These are phyloP conservation scores for Penicillium cataractarum DNA, from an alignment of 495 filamentous ascomycete genomes.

Conservation along the genomic window DNA sequence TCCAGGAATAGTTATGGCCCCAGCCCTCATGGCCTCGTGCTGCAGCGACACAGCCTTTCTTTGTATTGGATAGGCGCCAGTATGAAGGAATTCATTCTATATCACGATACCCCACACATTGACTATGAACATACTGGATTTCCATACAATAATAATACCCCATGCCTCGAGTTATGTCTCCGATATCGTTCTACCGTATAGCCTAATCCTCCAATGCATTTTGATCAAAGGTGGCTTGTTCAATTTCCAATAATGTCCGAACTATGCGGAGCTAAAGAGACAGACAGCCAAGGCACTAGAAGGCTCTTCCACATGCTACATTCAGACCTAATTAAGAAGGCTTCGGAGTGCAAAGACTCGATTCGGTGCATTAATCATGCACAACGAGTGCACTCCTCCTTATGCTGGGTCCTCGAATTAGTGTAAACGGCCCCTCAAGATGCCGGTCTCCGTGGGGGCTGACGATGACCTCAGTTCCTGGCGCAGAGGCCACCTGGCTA, in stretches of 20 bases:
- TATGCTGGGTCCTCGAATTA: not conserved
- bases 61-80: conserved; percentile 4
- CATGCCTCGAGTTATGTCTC: not conserved
- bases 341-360: not conserved
- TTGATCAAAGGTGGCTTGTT: not conserved
- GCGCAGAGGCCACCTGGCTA: conserved; percentile 15
- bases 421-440: not conserved
- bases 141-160: not conserved
- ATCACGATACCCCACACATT: not conserved
- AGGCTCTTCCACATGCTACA: not conserved
- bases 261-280: not conserved
- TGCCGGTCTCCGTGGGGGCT: not conserved
- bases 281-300: not conserved
- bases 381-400: not conserved
- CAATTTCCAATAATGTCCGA: not conserved
- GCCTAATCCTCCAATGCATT: no score
- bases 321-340: not conserved
- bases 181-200: not conserved
- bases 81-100: not conserved
- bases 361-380: not conserved
- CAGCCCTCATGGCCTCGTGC: conserved; percentile 4
- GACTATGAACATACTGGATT: not conserved
- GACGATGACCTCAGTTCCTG: conserved; percentile 7
- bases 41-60: conserved; percentile 4
- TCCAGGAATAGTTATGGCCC: conserved; percentile 7